Evolutionary conservation across 2,329 filamentous ascomycete genomes (phyloP), one percentile per base, ranked within the genome.

Genomic region (Dryadomyces sulphureus): DNA sequence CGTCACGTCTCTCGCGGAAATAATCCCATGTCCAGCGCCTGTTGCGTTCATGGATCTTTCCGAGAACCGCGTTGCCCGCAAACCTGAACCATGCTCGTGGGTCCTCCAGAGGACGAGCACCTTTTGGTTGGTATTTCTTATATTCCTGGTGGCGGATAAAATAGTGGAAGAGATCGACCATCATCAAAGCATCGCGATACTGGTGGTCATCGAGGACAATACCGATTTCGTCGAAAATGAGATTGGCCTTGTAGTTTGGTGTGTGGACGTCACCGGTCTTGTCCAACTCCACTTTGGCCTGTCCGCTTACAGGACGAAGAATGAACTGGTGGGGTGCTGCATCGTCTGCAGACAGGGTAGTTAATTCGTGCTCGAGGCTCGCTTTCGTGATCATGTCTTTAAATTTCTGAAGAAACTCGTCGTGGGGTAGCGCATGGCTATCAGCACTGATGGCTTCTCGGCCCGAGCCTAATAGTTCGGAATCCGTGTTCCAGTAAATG

Each of bases 71-170:
- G 55, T 94, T 76, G 20, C 84, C 89, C 2, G 92, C 93, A 62
- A 96, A 99, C 48, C 75, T 76, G 46, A 98, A 69, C 92, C 92
- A 99, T 0, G 90, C 92, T 34, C 78, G 77, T 14, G 92, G 90
- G 55, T 96, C 86, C 60, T 96, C 86, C 58, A 88, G 94, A 0
- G 87, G 84, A 0, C 75, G 74, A 48, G 80, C 74, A 1, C 72
- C 80, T 58, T 93, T 92, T 4, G 92, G 92, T 56, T 94, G 87
- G 48, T 88, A 71, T 55, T 83, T 90, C 60, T 93, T 93, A 67
- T 96, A 95, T 60, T 99, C 90, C 61, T 96, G 92, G 54, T 98
- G 92, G 27, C 90, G 81, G 55, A 95, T 84, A 62, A 96, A 98
- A 64, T 94, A 96, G 62, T 98, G 92, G 68, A 99, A 98, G 3